phyloP scores from a whole-genome alignment of 169 alveolate species.

The Cryptosporidium tyzzeri region DNA sequence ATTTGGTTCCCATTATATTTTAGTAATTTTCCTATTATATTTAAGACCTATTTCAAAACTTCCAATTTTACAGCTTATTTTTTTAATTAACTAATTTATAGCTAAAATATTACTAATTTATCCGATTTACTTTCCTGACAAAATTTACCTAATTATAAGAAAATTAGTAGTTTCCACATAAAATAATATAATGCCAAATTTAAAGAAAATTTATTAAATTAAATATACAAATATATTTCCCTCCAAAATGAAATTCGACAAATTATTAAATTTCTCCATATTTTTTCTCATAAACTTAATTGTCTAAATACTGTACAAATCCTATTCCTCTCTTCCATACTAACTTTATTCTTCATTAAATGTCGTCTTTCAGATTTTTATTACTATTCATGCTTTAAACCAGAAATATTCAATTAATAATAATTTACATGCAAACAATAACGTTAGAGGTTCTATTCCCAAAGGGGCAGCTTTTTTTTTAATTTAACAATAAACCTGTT shows the following conservation, averaged over 20 bases:
- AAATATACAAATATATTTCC: neutral
- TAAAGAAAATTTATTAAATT: neutral
- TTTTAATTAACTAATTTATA: neutral
- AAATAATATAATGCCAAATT: too few species aligned
- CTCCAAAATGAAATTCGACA: neutral
- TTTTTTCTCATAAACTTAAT: neutral
- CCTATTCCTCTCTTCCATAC: neutral
- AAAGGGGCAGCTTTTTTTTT: neutral
- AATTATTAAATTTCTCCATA: neutral
- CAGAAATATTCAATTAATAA: neutral
- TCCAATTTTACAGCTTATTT: neutral
- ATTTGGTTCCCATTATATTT: neutral
- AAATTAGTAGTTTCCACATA: neutral
- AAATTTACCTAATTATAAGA: neutral
- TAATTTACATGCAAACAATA: neutral
- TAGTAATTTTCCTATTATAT: neutral
- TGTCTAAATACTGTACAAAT: neutral
- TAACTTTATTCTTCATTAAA: neutral
- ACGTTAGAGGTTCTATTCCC: slow-evolving; percentile 1
- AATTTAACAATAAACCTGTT: neutral
- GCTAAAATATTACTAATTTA: neutral
- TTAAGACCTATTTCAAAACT: neutral
- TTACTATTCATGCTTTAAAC: too few species aligned
- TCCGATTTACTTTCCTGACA: neutral
- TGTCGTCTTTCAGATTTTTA: neutral